Base-by-base conservation (phyloP, 2,329 filamentous ascomycete genomes). In the Lecanicillium sp. region DNA sequence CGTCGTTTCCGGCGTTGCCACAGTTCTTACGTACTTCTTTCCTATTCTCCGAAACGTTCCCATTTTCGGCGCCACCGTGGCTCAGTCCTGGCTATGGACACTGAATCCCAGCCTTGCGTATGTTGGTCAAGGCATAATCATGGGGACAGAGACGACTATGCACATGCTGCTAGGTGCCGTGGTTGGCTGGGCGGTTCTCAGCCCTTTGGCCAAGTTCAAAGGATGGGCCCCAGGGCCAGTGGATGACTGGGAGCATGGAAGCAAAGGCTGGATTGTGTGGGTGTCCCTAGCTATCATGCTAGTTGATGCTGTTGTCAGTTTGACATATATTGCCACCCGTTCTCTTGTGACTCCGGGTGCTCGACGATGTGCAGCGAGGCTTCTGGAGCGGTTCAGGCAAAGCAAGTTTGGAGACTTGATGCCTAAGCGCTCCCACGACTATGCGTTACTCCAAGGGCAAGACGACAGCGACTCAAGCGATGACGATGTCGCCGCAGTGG, bases 211-310 rank as follows among this genome's bases (percentile, higher is more conserved):
- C 4, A 96, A 95, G 58, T 65, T 71, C 41, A 78, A 75, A 49
- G 87, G 85, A 3, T 98, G 92, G 92, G 92, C 92, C 9, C 85
- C 88, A 3, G 92, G 89, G 0, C 72, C 80, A 2, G 87, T 96
- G 1, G 73, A 78, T 40, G 85, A 94, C 57, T 98, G 92, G 92
- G 85, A 90, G 43, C 78, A 72, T 13, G 92, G 92, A 9, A 95
- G 87, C 57, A 96, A 97, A 63, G 92, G 90, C 29, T 98, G 92
- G 92, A 97, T 98, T 44, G 87, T 98, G 0, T 98, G 92, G 92
- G 72, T 94, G 3, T 95, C 87, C 25, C 67, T 98, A 20, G 87
- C 92, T 4, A 96, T 98, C 48, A 98, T 98, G 92, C 72, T 98
- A 18, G 86, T 87, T 17, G 92, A 98, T 60, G 87, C 90, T 1